These are phyloP conservation scores for Cadophora malorum DNA, from an alignment of 2,329 filamentous ascomycete species.

Conservation along the genomic window DNA sequence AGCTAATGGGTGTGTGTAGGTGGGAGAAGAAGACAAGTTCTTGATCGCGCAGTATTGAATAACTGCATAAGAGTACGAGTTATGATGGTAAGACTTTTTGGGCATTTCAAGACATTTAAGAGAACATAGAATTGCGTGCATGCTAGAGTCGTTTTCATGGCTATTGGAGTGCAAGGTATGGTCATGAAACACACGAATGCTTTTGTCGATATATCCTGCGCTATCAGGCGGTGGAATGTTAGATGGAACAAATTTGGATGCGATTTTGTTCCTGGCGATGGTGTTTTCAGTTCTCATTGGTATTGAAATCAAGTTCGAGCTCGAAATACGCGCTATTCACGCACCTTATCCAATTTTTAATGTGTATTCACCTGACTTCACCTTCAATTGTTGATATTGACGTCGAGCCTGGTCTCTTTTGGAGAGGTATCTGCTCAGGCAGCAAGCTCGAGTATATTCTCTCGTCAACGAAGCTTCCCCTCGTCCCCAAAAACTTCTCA, in stretches of 20 bases:
- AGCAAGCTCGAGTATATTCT: too few relatives aligned
- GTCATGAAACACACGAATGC: neutral
- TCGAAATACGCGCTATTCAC: too few relatives aligned
- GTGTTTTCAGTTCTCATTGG: neutral
- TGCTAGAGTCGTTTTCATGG: neutral
- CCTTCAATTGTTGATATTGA: neutral
- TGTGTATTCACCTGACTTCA: too few relatives aligned
- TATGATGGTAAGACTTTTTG: neutral
- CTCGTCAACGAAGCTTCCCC: too few relatives aligned
- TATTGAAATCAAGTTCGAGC: too few relatives aligned
- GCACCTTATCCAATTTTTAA: too few relatives aligned
- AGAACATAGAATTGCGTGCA: neutral
- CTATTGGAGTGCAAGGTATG: neutral
- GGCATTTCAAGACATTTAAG: neutral
- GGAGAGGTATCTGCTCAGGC: too few relatives aligned
- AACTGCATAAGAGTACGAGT: neutral
- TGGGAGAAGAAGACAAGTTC: slow-evolving; percentile 29
- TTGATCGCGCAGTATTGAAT: neutral
- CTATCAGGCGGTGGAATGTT: neutral
- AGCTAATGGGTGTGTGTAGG: slow-evolving; percentile 5
- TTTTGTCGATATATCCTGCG: neutral
- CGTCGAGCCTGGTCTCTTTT: neutral
- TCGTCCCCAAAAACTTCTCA: too few relatives aligned
- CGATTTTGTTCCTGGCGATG: neutral
- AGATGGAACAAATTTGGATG: neutral